Conservation (phyloP, 2,329 filamentous ascomycete species). For the Rasamsonia emersonii region DNA sequence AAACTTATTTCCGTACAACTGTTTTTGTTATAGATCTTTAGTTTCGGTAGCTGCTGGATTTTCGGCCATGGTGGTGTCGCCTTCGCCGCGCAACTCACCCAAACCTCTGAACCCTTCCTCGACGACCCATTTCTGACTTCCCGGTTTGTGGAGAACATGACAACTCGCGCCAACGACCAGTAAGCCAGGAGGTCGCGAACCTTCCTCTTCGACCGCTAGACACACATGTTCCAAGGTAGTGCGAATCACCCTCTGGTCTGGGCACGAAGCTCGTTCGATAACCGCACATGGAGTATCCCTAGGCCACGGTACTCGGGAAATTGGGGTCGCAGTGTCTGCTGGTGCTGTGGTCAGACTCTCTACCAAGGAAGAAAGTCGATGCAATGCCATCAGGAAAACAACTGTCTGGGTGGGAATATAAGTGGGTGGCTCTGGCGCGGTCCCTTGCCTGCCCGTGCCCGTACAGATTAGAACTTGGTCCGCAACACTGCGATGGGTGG, state of each 20-base stretch:
- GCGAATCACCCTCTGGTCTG: constrained; percentile 85
- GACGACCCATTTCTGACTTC: constrained; percentile 64
- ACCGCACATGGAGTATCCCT: constrained; percentile 78
- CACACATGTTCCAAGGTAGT: constrained; percentile 74
- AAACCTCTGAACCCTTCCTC: constrained; percentile 79
- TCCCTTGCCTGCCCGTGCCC: constrained; percentile 86
- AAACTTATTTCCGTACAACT: too few species aligned
- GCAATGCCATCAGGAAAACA: constrained; percentile 91
- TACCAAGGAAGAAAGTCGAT: constrained; percentile 69
- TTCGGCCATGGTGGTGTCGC: constrained; percentile 12
- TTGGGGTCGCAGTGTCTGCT: constrained; percentile 18
- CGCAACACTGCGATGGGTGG: constrained; percentile 79
- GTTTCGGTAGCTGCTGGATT: constrained; percentile 3
- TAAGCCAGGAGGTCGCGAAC: constrained; percentile 79
- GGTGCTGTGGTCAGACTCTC: constrained; percentile 50
- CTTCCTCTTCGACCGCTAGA: constrained; percentile 77
- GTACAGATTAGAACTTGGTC: constrained; percentile 97
- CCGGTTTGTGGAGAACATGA: constrained; percentile 59
- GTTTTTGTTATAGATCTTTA: too few species aligned
- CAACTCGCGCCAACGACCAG: constrained; percentile 80
- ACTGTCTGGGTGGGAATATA: constrained; percentile 71
- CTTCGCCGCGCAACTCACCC: constrained; percentile 41
- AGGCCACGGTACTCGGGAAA: constrained; percentile 51
- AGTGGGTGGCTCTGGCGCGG: constrained; percentile 68
- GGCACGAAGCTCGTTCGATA: constrained; percentile 85